Conservation (phyloP, 2,329 filamentous ascomycete species). For the Clarireedia monteithiana region DNA sequence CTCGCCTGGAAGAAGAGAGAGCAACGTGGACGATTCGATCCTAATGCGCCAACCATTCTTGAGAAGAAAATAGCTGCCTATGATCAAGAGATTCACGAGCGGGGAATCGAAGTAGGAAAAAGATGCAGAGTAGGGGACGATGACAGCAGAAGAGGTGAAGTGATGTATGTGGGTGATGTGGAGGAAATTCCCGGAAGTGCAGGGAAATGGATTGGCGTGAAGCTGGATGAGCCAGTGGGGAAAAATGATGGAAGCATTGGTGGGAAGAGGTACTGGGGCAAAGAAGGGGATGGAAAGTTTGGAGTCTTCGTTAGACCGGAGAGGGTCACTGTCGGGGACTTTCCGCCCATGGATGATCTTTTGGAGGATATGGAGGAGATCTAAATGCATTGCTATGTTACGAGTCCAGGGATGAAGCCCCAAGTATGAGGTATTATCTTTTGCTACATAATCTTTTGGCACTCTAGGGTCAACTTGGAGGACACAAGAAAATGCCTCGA, state of each 20-base stretch:
- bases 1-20: constrained; percentile 93
- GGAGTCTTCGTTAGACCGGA: constrained; percentile 76
- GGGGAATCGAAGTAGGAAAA: constrained; percentile 56
- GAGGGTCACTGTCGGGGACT: constrained; percentile 70
- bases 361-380: constrained; percentile 47
- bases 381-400: neutral
- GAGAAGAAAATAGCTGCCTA: constrained; percentile 63
- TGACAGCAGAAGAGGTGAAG: constrained; percentile 60
- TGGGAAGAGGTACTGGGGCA: constrained; percentile 58
- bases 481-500: no score
- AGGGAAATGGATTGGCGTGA: constrained; percentile 65
- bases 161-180: constrained; percentile 65
- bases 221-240: constrained; percentile 71
- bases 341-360: constrained; percentile 60
- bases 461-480: no score
- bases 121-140: constrained; percentile 59
- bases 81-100: constrained; percentile 60
- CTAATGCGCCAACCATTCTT: constrained; percentile 66
- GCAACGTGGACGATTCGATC: constrained; percentile 94
- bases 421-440: no score
- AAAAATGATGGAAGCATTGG: constrained; percentile 74
- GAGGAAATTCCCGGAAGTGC: constrained; percentile 61
- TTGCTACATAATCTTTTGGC: no score
- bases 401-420: no score
- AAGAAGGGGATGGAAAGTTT: constrained; percentile 46